Conservation (phyloP, 768 basidiomycete species). For the Clavulina sp. region DNA sequence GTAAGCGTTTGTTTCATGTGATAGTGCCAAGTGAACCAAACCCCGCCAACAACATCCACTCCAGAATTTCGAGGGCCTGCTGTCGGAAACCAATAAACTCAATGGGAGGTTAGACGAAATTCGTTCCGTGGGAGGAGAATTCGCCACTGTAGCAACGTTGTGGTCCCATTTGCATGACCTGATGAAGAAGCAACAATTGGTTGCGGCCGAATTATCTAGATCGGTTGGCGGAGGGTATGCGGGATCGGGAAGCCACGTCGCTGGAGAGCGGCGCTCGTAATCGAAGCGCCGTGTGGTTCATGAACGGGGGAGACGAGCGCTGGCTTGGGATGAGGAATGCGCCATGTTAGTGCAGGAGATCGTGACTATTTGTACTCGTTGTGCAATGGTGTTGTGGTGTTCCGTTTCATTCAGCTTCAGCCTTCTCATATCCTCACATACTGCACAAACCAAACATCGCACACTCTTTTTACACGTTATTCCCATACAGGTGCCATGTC, state of each 20-base stretch:
- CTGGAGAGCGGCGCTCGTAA: background rate
- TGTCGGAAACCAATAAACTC: conserved; percentile 67
- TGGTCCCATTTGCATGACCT: conserved; percentile 70
- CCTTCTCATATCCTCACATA: no score
- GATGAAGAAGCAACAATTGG: conserved; percentile 31
- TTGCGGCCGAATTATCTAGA: background rate
- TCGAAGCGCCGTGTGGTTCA: no score
- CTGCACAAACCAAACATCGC: no score
- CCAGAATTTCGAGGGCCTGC: conserved; percentile 75
- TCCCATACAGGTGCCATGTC: no score
- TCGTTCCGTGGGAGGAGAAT: conserved; percentile 80
- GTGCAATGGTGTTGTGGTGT: no score
- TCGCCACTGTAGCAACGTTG: conserved; percentile 69
- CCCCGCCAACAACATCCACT: background rate
- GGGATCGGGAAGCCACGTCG: background rate
- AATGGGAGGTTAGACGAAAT: conserved; percentile 91
- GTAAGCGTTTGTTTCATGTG: conserved; percentile 23
- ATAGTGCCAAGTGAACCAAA: background rate
- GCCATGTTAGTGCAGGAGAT: no score
- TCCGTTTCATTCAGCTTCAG: no score
- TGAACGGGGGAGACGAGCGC: no score
- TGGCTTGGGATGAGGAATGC: no score
- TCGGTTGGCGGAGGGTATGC: background rate
- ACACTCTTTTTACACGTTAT: no score
- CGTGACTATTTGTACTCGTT: no score